Percentiles rank a stretch among this genome's conserved stretches.
phyloP scores from a whole-genome alignment of 176 grass and related monocot species.

The Musa itinerans region DNA sequence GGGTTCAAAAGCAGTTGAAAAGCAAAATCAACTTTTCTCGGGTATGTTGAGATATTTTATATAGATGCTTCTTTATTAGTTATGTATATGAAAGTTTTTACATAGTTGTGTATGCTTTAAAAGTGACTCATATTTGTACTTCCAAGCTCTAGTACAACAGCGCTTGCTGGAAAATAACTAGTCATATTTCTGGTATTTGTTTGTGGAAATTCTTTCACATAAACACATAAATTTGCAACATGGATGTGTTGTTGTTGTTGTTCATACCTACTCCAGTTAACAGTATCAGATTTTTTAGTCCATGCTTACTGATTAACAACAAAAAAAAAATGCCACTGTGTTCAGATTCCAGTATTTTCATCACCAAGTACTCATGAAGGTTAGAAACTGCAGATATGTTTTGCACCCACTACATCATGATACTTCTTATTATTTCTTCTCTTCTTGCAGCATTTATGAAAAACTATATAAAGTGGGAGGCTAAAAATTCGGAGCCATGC shows the following conservation, averaged over 20 bases:
- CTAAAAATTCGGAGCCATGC: constrained; percentile 34
- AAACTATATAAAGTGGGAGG: constrained; percentile 66
- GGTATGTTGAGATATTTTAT: constrained; percentile 22
- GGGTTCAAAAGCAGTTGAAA: constrained; percentile 47
- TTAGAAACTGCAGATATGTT: background rate
- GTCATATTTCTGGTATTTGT: no score
- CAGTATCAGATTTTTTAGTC: background rate
- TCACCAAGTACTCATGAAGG: background rate
- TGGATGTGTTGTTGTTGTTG: background rate
- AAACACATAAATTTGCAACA: background rate
- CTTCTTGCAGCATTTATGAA: constrained; percentile 59
- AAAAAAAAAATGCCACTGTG: background rate
- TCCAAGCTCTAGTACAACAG: background rate
- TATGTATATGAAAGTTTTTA: background rate
- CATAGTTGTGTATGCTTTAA: background rate
- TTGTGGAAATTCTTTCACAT: no score
- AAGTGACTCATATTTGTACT: background rate
- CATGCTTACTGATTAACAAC: background rate
- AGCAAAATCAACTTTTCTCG: constrained; percentile 70
- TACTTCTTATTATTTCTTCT: background rate
- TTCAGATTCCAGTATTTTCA: background rate
- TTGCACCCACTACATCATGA: background rate
- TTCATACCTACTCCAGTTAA: background rate
- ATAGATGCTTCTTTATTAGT: background rate
- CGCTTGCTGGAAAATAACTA: no score